Evolutionary conservation across 805 yeast genomes (phyloP).

Genomic region (Kregervanrija delftensis): DNA sequence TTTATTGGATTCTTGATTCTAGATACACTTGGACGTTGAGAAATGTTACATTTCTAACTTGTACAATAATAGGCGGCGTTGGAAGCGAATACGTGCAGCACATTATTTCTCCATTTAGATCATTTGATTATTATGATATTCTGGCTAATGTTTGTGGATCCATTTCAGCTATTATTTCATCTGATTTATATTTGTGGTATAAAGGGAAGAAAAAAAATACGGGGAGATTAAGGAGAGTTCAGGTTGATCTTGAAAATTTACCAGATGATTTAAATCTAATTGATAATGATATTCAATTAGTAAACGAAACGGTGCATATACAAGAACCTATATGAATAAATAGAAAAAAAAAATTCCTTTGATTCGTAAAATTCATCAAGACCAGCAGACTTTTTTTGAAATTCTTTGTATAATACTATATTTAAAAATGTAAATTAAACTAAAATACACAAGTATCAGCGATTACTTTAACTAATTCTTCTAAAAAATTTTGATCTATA

Average conservation of each 20-base stretch:
- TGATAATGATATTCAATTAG: too few species aligned
- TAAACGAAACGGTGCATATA: conserved; percentile 5
- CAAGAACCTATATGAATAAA: neutral
- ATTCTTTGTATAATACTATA: too few species aligned
- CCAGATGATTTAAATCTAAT: too few species aligned
- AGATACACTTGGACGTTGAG: conserved; percentile 27
- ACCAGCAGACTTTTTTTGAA: too few species aligned
- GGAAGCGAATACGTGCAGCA: conserved; percentile 44
- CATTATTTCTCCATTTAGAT: conserved; percentile 35
- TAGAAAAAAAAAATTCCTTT: too few species aligned
- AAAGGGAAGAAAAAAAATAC: too few species aligned
- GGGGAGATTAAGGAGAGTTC: too few species aligned
- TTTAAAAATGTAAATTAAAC: neutral
- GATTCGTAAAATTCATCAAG: too few species aligned
- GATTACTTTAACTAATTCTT: conserved; percentile 47
- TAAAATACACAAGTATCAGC: conserved; percentile 48
- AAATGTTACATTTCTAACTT: conserved; percentile 29
- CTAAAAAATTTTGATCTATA: conserved; percentile 52
- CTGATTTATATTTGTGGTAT: conserved; percentile 9
- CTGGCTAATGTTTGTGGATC: conserved; percentile 24
- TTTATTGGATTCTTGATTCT: conserved; percentile 40
- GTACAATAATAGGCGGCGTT: conserved; percentile 38
- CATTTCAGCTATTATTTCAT: conserved; percentile 15
- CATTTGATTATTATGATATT: conserved; percentile 34
- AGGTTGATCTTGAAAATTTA: too few species aligned